phyloP scores from a whole-genome alignment of 768 basidiomycete species.

The Naganishia randhawae region DNA sequence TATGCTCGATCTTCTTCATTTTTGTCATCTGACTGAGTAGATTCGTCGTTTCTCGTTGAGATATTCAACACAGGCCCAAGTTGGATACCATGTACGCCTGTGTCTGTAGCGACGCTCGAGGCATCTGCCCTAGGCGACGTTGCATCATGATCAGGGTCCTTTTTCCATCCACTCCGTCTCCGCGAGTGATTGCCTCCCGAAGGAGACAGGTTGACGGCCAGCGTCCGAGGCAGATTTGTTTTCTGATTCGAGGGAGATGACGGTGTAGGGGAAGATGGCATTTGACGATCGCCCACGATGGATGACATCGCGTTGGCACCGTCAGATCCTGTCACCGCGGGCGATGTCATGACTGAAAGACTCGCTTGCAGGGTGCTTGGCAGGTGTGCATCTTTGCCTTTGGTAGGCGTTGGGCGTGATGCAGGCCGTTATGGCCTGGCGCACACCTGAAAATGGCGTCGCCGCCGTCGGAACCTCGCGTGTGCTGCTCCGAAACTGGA shows the following conservation, averaged over 20 bases:
- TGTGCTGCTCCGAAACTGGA: too few species aligned
- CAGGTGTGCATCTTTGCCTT: neutral
- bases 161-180: slow-evolving; percentile 11
- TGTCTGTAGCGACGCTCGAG: neutral
- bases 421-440: neutral
- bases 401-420: neutral
- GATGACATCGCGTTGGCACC: neutral
- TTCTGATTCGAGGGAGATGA: neutral
- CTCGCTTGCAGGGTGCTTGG: neutral
- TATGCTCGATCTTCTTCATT: neutral
- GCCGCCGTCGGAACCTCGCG: too few species aligned
- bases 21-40: neutral
- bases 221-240: neutral
- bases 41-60: neutral
- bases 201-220: slow-evolving; percentile 8
- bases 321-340: neutral
- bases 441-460: neutral
- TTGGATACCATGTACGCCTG: neutral
- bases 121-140: neutral
- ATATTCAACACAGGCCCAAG: neutral
- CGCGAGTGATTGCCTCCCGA: neutral
- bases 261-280: neutral
- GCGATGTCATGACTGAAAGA: neutral
- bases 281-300: neutral
- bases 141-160: neutral